These are phyloP conservation scores for Pestalotiopsis sp. DNA, from an alignment of 2,329 filamentous ascomycete species.

Conservation along the genomic window DNA sequence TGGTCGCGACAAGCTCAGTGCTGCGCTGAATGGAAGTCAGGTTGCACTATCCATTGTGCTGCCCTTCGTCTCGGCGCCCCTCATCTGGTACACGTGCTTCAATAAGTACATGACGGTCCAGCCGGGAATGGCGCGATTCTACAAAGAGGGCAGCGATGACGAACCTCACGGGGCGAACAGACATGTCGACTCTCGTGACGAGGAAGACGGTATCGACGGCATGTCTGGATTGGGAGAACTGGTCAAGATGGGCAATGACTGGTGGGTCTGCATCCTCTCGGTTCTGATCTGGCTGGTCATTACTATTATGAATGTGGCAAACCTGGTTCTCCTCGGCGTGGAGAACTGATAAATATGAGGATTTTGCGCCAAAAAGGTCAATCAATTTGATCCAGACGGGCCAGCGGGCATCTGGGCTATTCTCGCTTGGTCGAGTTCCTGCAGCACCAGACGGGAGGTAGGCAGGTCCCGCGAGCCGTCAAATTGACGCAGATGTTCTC, in stretches of 20 bases:
- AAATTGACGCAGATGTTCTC: neutral
- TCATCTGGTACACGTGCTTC: constrained; percentile 84
- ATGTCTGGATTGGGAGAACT: constrained; percentile 21
- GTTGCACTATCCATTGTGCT: constrained; percentile 79
- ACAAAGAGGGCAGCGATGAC: constrained; percentile 28
- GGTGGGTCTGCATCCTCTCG: constrained; percentile 60
- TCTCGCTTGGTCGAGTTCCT: neutral
- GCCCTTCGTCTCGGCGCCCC: constrained; percentile 79
- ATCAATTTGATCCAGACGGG: neutral
- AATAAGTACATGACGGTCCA: constrained; percentile 78
- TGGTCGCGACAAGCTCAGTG: constrained; percentile 69
- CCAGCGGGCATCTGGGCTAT: neutral
- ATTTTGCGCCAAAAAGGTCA: neutral
- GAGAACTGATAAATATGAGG: constrained; percentile 15
- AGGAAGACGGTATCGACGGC: constrained; percentile 6
- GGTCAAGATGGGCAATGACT: constrained; percentile 73
- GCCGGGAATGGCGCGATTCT: constrained; percentile 43
- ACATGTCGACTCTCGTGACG: constrained; percentile 13
- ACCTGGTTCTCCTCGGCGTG: constrained; percentile 33
- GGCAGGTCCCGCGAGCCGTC: neutral
- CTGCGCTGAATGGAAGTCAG: constrained; percentile 75
- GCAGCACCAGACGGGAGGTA: neutral
- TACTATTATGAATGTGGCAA: constrained; percentile 69
- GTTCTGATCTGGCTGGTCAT: constrained; percentile 74
- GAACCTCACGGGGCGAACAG: neutral